Base-by-base conservation (phyloP, 495 filamentous ascomycete genomes). In the Apiosordaria backusii region DNA sequence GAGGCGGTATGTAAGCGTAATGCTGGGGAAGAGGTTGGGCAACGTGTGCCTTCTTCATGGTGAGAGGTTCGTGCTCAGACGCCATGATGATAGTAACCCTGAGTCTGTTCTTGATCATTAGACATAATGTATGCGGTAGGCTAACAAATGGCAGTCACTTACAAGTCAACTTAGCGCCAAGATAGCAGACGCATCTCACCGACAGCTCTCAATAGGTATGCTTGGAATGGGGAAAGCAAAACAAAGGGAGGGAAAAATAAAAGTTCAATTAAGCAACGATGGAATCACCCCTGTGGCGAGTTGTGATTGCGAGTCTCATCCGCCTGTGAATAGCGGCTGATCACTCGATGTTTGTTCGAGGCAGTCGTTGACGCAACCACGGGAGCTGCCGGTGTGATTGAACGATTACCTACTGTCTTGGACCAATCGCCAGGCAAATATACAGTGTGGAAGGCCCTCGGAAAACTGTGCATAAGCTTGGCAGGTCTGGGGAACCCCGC, bases 21-120 rank as follows among this genome's bases (percentile, higher is more conserved):
- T 21, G 15, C 5, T 27, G 18, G 16, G 10, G 16, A 23, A 35
- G 16, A 15, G 10, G 52, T 7, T 45, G 25, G 4, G 79, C 74
- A 27, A 71, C 76, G 19, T 87, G 81, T 24, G 75, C 78, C 53
- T 90, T 85, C 24, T 84, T 84, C 62, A 80, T 74, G 62, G 91
- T 78, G 68, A 91, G 80, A 26, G 88, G 89, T 19, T 87, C 88
- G 21, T 74, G 75, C 68, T 91, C 89, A 40, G 77, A 79, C 45
- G 81, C 76, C 85, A 86, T 86, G 35, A 45, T 45, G 13, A 13
- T 45, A 45, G 9, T 57, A n/a, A n/a, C n/a, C n/a, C n/a, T n/a
- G n/a, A n/a, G n/a, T 60, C 35, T 60, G 61, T 5, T 65, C 62
- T n/a, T 45, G 2, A 45, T 6, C 6, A 19, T 55, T 5, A 25